Evolutionary conservation across 1,284 basidiomycete species (phyloP).

Genomic region (Ganoderma lucidum): DNA sequence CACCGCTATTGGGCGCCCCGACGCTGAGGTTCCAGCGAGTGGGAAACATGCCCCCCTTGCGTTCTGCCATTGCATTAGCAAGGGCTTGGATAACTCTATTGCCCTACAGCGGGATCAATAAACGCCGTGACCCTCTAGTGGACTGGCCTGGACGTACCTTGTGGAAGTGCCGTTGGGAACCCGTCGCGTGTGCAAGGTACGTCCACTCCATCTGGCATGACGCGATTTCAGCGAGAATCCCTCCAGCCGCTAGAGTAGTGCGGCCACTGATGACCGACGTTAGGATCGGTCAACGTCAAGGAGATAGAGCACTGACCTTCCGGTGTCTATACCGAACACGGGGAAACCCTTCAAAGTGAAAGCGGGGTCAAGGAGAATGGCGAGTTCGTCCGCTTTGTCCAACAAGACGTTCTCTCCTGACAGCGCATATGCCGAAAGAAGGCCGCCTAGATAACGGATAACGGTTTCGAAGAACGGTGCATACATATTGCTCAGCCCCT

Average conservation of each 20-base stretch:
- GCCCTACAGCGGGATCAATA: constrained; percentile 21
- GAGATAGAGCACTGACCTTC: constrained; percentile 37
- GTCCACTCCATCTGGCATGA: constrained; percentile 71
- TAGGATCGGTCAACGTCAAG: not conserved
- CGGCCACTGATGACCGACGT: constrained; percentile 11
- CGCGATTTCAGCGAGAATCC: constrained; percentile 53
- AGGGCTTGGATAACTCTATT: constrained; percentile 31
- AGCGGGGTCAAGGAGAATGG: constrained; percentile 54
- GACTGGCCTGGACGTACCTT: constrained; percentile 44
- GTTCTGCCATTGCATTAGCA: constrained; percentile 47
- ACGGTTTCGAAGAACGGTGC: constrained; percentile 79
- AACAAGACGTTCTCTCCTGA: constrained; percentile 62
- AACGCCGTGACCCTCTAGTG: not conserved
- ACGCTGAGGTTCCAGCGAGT: constrained; percentile 54
- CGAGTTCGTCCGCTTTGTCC: constrained; percentile 60
- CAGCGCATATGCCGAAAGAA: constrained; percentile 76
- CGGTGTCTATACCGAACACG: constrained; percentile 53
- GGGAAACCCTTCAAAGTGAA: constrained; percentile 63
- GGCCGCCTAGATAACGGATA: constrained; percentile 79
- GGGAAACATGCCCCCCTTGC: constrained; percentile 64
- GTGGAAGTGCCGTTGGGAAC: constrained; percentile 57
- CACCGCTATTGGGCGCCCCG: constrained; percentile 51
- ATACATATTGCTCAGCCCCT: constrained; percentile 24
- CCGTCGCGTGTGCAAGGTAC: constrained; percentile 70
- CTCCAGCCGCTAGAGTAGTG: constrained; percentile 15